phyloP scores from a whole-genome alignment of 345 rosid genomes.

The Camelina neglecta region DNA sequence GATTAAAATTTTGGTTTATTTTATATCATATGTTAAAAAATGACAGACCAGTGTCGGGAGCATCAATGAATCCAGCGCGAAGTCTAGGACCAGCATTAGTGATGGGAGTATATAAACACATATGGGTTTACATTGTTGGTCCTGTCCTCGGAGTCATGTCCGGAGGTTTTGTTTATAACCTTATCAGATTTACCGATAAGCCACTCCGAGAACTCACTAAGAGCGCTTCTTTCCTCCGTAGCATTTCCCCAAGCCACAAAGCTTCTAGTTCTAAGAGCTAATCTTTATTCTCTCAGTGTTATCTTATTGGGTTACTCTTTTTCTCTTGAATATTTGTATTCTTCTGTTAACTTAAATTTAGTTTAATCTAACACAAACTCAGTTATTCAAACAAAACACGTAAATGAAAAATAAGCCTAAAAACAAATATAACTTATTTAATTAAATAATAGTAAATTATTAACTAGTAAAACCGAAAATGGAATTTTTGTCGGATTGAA shows the following conservation, averaged over 20 bases:
- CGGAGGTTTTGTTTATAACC: conserved; percentile 64
- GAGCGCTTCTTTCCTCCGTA: conserved; percentile 40
- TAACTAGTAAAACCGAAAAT: too few species aligned
- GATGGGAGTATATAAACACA: conserved; percentile 51
- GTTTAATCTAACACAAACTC: too few species aligned
- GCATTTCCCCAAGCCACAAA: conserved; percentile 8
- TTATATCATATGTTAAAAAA: neutral
- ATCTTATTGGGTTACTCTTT: neutral
- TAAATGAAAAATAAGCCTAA: too few species aligned
- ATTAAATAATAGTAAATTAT: too few species aligned
- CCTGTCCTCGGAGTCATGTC: conserved; percentile 57
- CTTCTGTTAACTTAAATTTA: neutral
- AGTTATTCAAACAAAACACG: too few species aligned
- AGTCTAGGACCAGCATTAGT: conserved; percentile 77
- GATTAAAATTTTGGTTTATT: too few species aligned
- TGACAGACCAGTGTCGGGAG: conserved; percentile 48
- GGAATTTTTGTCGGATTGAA: too few species aligned
- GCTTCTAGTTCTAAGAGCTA: conserved; percentile 24
- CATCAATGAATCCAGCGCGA: conserved; percentile 93
- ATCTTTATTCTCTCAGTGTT: conserved; percentile 10
- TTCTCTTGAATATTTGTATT: neutral
- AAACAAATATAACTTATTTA: too few species aligned
- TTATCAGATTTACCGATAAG: conserved; percentile 57
- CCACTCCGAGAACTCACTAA: conserved; percentile 56
- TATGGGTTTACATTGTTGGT: conserved; percentile 70